These are phyloP conservation scores for Trichoderma sp. DNA, from an alignment of 2,329 filamentous ascomycete species.

Conservation along the genomic window DNA sequence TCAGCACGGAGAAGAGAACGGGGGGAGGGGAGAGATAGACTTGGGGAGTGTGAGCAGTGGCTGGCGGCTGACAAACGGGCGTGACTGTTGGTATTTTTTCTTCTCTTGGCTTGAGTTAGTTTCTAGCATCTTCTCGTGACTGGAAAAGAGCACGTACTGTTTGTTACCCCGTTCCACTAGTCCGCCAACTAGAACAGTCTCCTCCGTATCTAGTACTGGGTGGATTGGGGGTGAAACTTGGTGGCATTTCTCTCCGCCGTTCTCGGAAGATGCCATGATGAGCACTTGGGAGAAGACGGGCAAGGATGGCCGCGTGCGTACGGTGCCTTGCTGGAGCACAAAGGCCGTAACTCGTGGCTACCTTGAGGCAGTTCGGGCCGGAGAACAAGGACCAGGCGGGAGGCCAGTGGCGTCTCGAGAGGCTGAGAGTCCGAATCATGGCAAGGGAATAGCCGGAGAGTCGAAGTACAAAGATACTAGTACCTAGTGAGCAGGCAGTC, in stretches of 20 bases:
- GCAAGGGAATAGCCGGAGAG: neutral
- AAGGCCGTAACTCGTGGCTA: neutral
- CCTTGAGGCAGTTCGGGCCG: neutral
- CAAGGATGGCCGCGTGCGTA: neutral
- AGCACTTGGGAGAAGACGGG: neutral
- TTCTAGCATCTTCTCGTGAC: conserved; percentile 1
- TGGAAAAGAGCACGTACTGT: conserved; percentile 8
- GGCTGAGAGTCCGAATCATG: neutral
- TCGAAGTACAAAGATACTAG: neutral
- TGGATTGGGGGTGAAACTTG: conserved; percentile 2
- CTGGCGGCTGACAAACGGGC: conserved; percentile 9
- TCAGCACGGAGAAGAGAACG: neutral
- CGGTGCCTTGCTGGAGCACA: neutral
- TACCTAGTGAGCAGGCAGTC: neutral
- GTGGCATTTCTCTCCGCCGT: neutral
- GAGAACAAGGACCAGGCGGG: neutral
- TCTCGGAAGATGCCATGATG: neutral
- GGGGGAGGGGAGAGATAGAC: neutral
- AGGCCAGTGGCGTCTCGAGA: neutral
- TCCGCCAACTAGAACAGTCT: neutral
- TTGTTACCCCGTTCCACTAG: conserved; percentile 12
- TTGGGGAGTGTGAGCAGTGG: neutral
- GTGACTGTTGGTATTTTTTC: neutral
- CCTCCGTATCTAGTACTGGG: neutral
- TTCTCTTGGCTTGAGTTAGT: conserved; percentile 3